These are phyloP conservation scores for Chloranthus sessilifolius DNA, from an alignment of 164 flowering plant genomes.

Conservation along the genomic window DNA sequence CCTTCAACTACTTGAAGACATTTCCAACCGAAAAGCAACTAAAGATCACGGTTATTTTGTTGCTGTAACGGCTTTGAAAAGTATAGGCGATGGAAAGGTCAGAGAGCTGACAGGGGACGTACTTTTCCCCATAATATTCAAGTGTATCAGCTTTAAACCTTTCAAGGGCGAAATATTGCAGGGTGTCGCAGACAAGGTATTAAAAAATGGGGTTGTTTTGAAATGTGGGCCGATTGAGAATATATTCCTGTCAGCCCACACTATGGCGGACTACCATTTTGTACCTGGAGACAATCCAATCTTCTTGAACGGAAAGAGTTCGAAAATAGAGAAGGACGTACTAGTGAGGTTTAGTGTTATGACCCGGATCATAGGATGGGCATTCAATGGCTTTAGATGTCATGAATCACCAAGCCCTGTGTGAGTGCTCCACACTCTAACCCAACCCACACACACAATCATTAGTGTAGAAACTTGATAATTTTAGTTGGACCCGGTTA, in stretches of 20 bases:
- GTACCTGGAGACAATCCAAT: conserved; percentile 62
- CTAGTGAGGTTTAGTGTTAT: conserved; percentile 23
- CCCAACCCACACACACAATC: too few species aligned
- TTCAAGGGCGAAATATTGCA: conserved; percentile 60
- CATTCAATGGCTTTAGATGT: too few species aligned
- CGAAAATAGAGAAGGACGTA: conserved; percentile 50
- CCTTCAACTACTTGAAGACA: conserved; percentile 47
- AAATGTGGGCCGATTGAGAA: conserved; percentile 67
- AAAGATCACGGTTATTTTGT: conserved; percentile 61
- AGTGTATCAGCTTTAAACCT: conserved; percentile 58
- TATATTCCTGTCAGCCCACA: conserved; percentile 42
- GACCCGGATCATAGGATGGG: too few species aligned
- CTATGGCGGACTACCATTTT: conserved; percentile 53
- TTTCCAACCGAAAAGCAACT: conserved; percentile 49
- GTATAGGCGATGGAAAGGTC: conserved; percentile 58
- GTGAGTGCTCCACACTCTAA: too few species aligned
- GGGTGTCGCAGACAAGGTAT: conserved; percentile 49
- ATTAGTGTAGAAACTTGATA: too few species aligned
- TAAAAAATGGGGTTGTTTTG: conserved; percentile 70
- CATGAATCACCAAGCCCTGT: too few species aligned
- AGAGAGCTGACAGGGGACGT: conserved; percentile 56
- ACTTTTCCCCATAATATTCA: conserved; percentile 64
- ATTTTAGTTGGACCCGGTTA: too few species aligned
- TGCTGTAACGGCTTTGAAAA: conserved; percentile 49
- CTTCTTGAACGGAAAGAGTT: conserved; percentile 42